These are phyloP conservation scores for Nemania diffusa DNA, from an alignment of 2,329 filamentous ascomycete genomes.

Conservation along the genomic window DNA sequence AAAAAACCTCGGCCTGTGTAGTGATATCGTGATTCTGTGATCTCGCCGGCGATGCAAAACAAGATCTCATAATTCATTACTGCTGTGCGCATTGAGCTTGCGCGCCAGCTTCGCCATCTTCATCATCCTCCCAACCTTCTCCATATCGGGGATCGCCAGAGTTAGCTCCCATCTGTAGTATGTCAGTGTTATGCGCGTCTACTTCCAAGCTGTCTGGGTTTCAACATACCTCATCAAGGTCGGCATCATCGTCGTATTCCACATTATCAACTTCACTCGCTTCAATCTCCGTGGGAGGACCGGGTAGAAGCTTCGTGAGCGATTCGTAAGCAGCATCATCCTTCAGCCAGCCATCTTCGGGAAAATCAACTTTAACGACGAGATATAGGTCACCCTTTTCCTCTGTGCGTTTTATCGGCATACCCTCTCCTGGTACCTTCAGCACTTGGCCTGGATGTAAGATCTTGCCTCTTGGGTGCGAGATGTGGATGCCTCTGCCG, in stretches of 20 bases:
- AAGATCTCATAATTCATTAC: conserved; percentile 58
- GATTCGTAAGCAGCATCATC: conserved; percentile 76
- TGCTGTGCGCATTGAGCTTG: conserved; percentile 78
- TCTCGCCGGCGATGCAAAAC: conserved; percentile 35
- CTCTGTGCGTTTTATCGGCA: conserved; percentile 91
- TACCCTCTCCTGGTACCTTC: conserved; percentile 89
- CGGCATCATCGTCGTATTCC: conserved; percentile 82
- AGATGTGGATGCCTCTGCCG: conserved; percentile 85
- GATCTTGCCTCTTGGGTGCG: conserved; percentile 82
- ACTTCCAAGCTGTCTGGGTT: not conserved
- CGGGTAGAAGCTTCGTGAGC: conserved; percentile 80
- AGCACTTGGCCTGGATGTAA: conserved; percentile 85
- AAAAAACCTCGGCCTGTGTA: conserved; percentile 28
- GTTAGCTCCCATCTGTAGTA: conserved; percentile 72
- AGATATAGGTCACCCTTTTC: conserved; percentile 87
- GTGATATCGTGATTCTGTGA: conserved; percentile 30
- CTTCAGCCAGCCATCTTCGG: conserved; percentile 83
- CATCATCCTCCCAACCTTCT: conserved; percentile 76
- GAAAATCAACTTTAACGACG: conserved; percentile 86
- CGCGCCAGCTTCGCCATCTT: conserved; percentile 74
- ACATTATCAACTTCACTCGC: conserved; percentile 87
- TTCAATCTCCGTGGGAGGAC: conserved; percentile 68
- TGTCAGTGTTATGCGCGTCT: not conserved
- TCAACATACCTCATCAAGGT: conserved; percentile 77
- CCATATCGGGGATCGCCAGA: conserved; percentile 74